Conservation (phyloP, 2,329 filamentous ascomycete genomes). For the Cadophora gregata region DNA sequence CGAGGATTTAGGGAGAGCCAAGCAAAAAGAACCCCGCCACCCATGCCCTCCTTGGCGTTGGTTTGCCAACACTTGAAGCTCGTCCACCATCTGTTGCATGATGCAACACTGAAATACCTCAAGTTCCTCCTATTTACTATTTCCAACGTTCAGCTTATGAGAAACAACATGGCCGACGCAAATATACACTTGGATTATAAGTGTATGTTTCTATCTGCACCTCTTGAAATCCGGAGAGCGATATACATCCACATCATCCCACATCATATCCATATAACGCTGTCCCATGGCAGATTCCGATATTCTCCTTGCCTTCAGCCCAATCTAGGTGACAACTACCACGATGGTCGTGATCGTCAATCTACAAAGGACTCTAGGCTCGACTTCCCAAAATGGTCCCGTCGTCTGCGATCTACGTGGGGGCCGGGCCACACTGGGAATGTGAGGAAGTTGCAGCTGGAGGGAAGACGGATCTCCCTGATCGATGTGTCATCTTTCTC, state of each 20-base stretch:
- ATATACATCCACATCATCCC: conserved; percentile 8
- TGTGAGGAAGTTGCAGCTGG: background rate
- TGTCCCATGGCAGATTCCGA: background rate
- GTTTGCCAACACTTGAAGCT: no score
- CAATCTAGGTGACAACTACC: background rate
- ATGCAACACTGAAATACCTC: background rate
- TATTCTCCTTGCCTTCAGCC: conserved; percentile 6
- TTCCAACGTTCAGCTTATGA: background rate
- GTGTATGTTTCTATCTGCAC: conserved; percentile 7
- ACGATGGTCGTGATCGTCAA: conserved; percentile 6
- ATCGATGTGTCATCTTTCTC: background rate
- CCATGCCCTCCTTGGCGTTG: no score
- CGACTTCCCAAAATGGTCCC: background rate
- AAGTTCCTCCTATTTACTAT: background rate
- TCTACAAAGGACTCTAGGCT: background rate
- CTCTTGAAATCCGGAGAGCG: conserved; percentile 6
- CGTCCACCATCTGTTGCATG: background rate
- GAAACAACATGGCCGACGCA: background rate
- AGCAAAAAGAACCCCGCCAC: no score
- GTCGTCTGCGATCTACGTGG: background rate
- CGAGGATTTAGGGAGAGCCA: no score
- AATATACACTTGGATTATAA: background rate
- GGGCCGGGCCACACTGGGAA: background rate
- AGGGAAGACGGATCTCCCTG: background rate
- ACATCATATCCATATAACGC: background rate